Evolutionary conservation across 805 yeast genomes (phyloP).

Genomic region (Candida pseudofarinosa): DNA sequence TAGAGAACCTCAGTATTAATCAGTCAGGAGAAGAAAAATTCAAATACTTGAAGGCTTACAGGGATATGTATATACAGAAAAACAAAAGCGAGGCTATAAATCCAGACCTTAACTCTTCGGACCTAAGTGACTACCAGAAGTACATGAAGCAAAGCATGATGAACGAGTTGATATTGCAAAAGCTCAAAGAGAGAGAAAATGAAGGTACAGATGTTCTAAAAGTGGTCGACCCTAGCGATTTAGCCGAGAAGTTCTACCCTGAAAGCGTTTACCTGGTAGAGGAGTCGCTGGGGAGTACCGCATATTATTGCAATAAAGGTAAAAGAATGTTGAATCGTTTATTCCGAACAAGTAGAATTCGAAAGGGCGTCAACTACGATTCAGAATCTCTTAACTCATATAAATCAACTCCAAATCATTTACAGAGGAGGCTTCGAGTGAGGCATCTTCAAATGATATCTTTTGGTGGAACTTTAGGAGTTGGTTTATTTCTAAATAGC

Average conservation of each 20-base stretch:
- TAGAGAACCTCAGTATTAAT: slow-evolving; percentile 14
- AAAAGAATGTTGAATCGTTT: slow-evolving; percentile 4
- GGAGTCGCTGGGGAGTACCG: not conserved
- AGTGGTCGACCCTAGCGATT: slow-evolving; percentile 21
- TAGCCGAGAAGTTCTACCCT: slow-evolving; percentile 24
- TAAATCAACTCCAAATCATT: slow-evolving; percentile 6
- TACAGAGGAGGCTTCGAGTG: slow-evolving; percentile 58
- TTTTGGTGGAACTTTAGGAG: slow-evolving; percentile 75
- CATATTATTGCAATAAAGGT: slow-evolving; percentile 1
- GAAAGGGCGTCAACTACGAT: slow-evolving; percentile 4
- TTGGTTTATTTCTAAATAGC: slow-evolving; percentile 64
- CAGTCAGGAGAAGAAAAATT: slow-evolving; percentile 18
- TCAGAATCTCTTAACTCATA: slow-evolving; percentile 1
- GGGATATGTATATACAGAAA: slow-evolving; percentile 10
- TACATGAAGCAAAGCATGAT: slow-evolving; percentile 26
- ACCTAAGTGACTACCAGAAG: slow-evolving; percentile 31
- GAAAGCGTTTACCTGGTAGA: slow-evolving; percentile 7
- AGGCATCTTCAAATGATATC: slow-evolving; percentile 77
- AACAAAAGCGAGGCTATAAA: not conserved
- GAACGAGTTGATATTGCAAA: slow-evolving; percentile 31
- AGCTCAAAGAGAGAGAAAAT: slow-evolving; percentile 9
- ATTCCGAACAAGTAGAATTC: not conserved
- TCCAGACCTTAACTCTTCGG: slow-evolving; percentile 27
- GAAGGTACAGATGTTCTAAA: slow-evolving; percentile 18
- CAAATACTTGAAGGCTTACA: slow-evolving; percentile 23